Evolutionary conservation across 2,329 filamentous ascomycete genomes (phyloP).

Genomic region (Clonostachys rosea): DNA sequence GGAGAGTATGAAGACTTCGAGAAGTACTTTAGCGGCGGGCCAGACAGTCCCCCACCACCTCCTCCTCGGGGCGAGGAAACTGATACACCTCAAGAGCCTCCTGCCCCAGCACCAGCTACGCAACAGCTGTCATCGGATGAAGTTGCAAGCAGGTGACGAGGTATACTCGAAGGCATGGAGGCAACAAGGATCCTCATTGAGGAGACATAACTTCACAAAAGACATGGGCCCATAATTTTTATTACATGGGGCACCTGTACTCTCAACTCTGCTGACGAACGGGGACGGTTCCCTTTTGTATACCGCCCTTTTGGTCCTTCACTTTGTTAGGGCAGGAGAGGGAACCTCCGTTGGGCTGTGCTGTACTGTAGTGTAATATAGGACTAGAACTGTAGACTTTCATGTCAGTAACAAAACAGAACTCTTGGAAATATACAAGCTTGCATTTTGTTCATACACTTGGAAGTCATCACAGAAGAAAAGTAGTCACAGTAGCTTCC

Average conservation of each 20-base stretch:
- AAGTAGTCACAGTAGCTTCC: no score
- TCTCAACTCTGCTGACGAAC: no score
- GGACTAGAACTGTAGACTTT: not conserved
- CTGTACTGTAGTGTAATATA: constrained; percentile 1
- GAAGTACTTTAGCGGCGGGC: constrained; percentile 79
- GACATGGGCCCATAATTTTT: no score
- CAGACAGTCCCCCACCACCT: constrained; percentile 52
- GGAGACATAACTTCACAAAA: no score
- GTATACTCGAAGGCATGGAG: no score
- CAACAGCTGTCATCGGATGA: constrained; percentile 9
- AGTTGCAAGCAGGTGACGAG: constrained; percentile 1
- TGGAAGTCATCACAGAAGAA: no score
- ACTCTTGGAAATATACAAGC: not conserved
- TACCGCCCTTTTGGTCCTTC: no score
- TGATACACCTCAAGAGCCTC: constrained; percentile 23
- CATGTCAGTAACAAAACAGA: not conserved
- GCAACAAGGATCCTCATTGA: no score
- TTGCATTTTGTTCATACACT: not conserved
- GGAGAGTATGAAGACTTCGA: constrained; percentile 81
- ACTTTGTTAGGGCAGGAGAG: no score
- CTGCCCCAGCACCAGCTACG: constrained; percentile 32
- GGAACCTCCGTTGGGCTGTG: no score
- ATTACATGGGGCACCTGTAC: no score
- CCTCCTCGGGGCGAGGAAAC: constrained; percentile 40
- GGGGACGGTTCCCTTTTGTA: no score